phyloP scores from a whole-genome alignment of 441 rosid genomes.

The Kokia cookei region DNA sequence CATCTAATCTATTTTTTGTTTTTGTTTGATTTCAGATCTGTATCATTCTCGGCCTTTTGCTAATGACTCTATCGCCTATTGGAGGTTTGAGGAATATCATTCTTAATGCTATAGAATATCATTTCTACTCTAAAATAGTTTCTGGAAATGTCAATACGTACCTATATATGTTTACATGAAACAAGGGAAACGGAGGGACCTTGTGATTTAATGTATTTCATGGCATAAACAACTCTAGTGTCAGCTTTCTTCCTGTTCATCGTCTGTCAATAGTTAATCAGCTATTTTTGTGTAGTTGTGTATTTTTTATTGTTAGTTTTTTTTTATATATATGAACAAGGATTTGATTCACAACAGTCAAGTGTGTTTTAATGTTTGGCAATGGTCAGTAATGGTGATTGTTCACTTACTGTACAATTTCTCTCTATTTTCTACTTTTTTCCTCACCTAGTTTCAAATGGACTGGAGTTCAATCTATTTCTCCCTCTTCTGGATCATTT shows the following conservation, averaged over 20 bases:
- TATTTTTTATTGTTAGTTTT: not conserved
- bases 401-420: not conserved
- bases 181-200: not conserved
- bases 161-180: not conserved
- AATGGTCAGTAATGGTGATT: not conserved
- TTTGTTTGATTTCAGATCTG: conserved; percentile 35
- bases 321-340: not conserved
- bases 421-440: not conserved
- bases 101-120: conserved; percentile 33
- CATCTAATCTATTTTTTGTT: not conserved
- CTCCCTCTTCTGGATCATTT: conserved; percentile 73
- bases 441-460: not conserved
- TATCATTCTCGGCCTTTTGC: conserved; percentile 38
- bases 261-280: not conserved
- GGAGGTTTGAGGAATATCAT: conserved; percentile 57
- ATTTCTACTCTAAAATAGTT: conserved; percentile 28
- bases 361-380: not conserved
- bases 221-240: not conserved
- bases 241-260: not conserved
- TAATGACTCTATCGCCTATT: conserved; percentile 49
- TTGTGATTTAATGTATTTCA: not conserved
- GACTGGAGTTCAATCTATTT: conserved; percentile 17
- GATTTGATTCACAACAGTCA: not conserved
- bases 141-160: not conserved
- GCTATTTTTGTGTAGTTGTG: not conserved